phyloP scores from a whole-genome alignment of 805 yeast species.

The Hanseniaspora singularis region DNA sequence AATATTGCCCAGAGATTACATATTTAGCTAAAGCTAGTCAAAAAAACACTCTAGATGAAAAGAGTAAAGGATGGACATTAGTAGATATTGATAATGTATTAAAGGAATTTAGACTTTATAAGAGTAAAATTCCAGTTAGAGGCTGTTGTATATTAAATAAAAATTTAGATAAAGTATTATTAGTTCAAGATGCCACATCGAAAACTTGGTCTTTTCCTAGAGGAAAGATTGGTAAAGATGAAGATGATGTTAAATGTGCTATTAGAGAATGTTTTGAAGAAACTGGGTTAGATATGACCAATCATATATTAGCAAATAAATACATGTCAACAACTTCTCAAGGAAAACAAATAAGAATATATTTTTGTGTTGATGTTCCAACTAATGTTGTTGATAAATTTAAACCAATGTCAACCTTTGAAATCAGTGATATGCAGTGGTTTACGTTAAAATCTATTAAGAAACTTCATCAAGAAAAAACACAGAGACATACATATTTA shows the following conservation, averaged over 20 bases:
- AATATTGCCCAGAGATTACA: conserved; percentile 53
- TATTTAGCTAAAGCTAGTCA: conserved; percentile 5
- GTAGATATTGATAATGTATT: conserved; percentile 65
- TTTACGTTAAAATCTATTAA: conserved; percentile 39
- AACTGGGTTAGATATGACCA: conserved; percentile 75
- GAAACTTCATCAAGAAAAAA: conserved; percentile 28
- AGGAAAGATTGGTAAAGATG: conserved; percentile 92
- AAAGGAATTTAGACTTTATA: conserved; percentile 68
- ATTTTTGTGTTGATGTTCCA: conserved; percentile 63
- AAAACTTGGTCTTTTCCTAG: conserved; percentile 91
- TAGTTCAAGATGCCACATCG: conserved; percentile 77
- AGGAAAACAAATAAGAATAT: conserved; percentile 80
- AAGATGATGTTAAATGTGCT: conserved; percentile 79
- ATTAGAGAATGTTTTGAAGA: conserved; percentile 86
- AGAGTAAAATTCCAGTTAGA: conserved; percentile 84
- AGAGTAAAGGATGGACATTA: conserved; percentile 57
- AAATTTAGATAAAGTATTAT: conserved; percentile 52
- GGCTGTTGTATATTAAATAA: conserved; percentile 83
- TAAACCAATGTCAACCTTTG: conserved; percentile 74
- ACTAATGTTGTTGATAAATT: conserved; percentile 48
- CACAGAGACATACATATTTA: conserved; percentile 29
- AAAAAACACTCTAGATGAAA: neutral
- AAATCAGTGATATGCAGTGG: conserved; percentile 79
- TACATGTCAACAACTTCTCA: conserved; percentile 67
- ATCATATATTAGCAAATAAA: conserved; percentile 54